These are phyloP conservation scores for Salisapilia sapeloensis DNA, from an alignment of 352 stramenopile genomes.

Conservation along the genomic window DNA sequence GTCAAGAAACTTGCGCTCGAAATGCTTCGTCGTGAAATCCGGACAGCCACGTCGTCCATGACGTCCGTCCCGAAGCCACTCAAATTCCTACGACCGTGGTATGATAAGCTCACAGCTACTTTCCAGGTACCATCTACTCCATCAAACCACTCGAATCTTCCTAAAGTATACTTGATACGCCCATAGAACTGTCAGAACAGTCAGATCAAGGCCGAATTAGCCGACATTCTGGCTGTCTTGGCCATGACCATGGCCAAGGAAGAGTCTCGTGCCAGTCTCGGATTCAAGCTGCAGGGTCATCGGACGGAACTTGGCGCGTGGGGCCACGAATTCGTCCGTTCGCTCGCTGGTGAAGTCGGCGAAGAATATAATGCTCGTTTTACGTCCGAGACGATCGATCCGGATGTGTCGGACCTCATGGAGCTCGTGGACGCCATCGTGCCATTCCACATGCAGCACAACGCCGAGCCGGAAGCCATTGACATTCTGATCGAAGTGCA, in stretches of 20 bases:
- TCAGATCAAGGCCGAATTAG: slow-evolving; percentile 67
- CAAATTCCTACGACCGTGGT: slow-evolving; percentile 97
- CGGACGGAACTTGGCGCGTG: slow-evolving; percentile 87
- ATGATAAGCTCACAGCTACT: slow-evolving; percentile 83
- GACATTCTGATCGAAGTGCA: slow-evolving; percentile 99
- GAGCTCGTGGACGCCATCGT: slow-evolving; percentile 97
- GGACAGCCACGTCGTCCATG: slow-evolving; percentile 95
- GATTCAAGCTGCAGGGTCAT: slow-evolving; percentile 85
- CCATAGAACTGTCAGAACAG: slow-evolving; percentile 14
- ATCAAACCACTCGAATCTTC: neutral
- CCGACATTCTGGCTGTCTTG: slow-evolving; percentile 85
- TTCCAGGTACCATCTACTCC: slow-evolving; percentile 17
- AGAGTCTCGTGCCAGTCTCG: slow-evolving; percentile 71
- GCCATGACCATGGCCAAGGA: slow-evolving; percentile 98
- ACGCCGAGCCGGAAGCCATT: slow-evolving; percentile 97
- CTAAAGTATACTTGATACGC: neutral
- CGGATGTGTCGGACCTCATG: slow-evolving; percentile 85
- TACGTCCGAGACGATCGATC: slow-evolving; percentile 29
- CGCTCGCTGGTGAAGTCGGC: slow-evolving; percentile 94
- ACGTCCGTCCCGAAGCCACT: slow-evolving; percentile 98
- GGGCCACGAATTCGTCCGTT: slow-evolving; percentile 98
- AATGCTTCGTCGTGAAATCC: slow-evolving; percentile 93
- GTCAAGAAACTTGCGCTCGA: slow-evolving; percentile 87
- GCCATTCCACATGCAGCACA: slow-evolving; percentile 98
- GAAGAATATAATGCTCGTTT: slow-evolving; percentile 79